Base-by-base conservation (phyloP, 371 early-diverging fungal genomes). In the Mortierella sp. region DNA sequence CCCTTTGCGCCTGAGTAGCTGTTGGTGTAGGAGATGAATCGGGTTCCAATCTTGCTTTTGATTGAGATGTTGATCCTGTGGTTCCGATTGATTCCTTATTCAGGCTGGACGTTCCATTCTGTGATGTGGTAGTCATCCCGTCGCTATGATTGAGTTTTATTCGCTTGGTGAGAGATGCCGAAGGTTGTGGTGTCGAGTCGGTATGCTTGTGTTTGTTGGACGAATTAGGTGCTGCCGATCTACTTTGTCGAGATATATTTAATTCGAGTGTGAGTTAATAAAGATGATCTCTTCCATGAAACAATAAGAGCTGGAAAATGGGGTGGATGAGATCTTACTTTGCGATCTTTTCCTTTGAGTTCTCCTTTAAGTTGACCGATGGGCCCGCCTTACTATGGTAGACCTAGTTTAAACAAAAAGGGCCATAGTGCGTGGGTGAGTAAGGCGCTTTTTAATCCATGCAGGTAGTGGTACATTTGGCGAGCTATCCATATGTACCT, bases 351-450 rank as follows among this genome's bases (percentile, higher is more conserved):
- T 54, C 77, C 54, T 75, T 42, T 38, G 44, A 3, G 31, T 31
- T 72, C 5, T 54, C 77, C 54, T 75, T 38, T 34, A 31, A 6
- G 28, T 38, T 52, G 52, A 28, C 55, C 19, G 31, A 28, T 57
- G 45, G 6, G 7, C 57, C 48, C 1, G 60, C 6, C 28, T 84
- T 81, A 58, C 85, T 84, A 72, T 84, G 85, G 70, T 81, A 79
- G 5, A 72, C 75, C 84, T 84, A 84, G 7, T 42, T 9, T 28
- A 11, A 73, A 24, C 0, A 16, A 19, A 34, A 21, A 21, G 68
- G 38, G 10, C 3, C 9, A 42, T 16, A 68, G 24, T 21, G 19
- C 16, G 16, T 13, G 7, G 24, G 34, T 42, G 68, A 42, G 68
- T 7, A 68, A 21, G 34, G 21, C 68, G 11, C 34, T 34, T 19